Base-by-base conservation (phyloP, 164 flowering plant species). In the Platanus orientalis region DNA sequence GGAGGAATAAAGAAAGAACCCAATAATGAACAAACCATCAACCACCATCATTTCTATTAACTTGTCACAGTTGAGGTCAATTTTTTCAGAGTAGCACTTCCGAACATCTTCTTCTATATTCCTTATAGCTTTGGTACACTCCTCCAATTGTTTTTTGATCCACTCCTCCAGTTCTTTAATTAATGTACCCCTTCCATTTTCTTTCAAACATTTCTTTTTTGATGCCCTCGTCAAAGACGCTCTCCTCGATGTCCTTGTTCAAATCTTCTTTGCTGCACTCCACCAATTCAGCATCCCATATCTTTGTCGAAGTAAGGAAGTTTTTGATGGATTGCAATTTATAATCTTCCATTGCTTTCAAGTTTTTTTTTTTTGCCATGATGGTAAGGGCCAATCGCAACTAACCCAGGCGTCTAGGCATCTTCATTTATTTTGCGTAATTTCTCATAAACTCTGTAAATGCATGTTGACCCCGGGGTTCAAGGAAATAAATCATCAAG, bases 1-100 rank as follows among this genome's bases (percentile, higher is more conserved):
- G n/a, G 66, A 70, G n/a, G n/a, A n/a, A n/a, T n/a, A n/a, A n/a
- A n/a, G n/a, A 36, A 85, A 73, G 21, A 78, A 74, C 57, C 79
- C 82, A 14, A 83, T 66, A 4, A 83, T 73, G 10, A 36, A 36
- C 13, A 36, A 54, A 13, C 36, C 34, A 27, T 54, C 57, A 27
- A 54, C 2, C 0, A 28, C 17, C n/a, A 54, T 54, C 57, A 54
- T 26, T 6, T 54, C 19, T 3, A 54, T 6, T 9, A 26, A 54
- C 26, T 54, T 4, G 0, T 54, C 34, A 26, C 1, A 1, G 11
- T 11, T 13, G 1, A 54, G 19, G 6, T 56, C 3, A n/a, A 30
- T 56, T 23, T 24, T n/a, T 32, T 56, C 59, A 2, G 24, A 6
- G 24, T 56, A 56, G 19, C 40, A 29, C 3, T 19, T 3, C 12